Base-by-base conservation (phyloP, 2,329 filamentous ascomycete species). In the Phyllosticta ampelicida region DNA sequence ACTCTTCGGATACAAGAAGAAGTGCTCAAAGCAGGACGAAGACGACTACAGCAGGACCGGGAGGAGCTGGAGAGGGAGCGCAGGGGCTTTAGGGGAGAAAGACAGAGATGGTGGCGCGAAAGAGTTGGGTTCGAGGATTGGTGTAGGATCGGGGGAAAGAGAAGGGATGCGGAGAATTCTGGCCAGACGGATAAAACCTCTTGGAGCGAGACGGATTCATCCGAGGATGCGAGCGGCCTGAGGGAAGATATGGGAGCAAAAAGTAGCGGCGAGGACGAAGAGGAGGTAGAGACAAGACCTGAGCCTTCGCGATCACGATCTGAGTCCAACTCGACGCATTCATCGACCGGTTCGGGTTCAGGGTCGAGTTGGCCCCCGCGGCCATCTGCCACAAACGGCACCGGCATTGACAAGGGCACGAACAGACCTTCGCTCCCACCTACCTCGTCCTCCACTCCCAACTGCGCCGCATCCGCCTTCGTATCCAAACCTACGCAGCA, bases 41-140 rank as follows among this genome's bases (percentile, higher is more conserved):
- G 48, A 28, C 55, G 36, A 16, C 55, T 58, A 9, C 36, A 28
- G 2, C 51, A 58, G 21, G 55, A 58, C 16, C 55, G 55, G 11
- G 55, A 48, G 9, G 51, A 20, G 21, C 48, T 58, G 30, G 55
- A 58, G 18, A 53, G 11, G 55, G 55, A 58, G 36, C 48, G 29
- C 36, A 23, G 30, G 4, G 50, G 20, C 2, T 26, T 49, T 18
- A 19, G 26, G 9, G 30, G 53, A 11, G 36, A 36, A 20, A 26
- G 48, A 18, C 20, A 53, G 21, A 28, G n/a, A 9, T 51, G 29
- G 16, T n/a, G 50, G 21, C 11, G 36, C 2, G 18, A 19, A 29
- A 29, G 50, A 44, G 13, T 44, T 44, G 36, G 36, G 4, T 44
- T 18, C 13, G 11, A 44, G 19, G 28, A 16, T 50, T 53, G 23